A percentile compares a stretch with the other conserved stretches of the same genome.
Conservation (phyloP, 805 yeast genomes). For the Maudiozyma saulgeensis region DNA sequence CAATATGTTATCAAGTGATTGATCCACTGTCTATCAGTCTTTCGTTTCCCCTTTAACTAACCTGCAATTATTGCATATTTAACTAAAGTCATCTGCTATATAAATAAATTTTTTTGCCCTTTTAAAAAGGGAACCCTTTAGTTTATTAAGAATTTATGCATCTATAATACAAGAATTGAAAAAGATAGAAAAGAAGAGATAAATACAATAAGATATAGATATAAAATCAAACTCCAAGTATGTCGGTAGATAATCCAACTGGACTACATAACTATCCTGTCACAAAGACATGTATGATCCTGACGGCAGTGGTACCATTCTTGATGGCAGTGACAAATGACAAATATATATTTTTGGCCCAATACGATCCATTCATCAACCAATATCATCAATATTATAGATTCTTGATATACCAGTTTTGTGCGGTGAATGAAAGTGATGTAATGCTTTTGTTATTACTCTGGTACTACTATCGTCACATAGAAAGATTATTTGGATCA, state of each 20-base stretch:
- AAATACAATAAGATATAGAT: neutral
- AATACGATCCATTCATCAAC: constrained; percentile 39
- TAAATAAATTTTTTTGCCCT: too few species aligned
- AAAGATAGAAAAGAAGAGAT: neutral
- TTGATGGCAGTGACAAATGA: constrained; percentile 20
- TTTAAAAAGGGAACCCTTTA: too few species aligned
- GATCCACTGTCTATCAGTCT: neutral
- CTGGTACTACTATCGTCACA: constrained; percentile 41
- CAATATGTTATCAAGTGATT: neutral
- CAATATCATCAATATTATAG: constrained; percentile 54
- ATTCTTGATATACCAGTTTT: constrained; percentile 38
- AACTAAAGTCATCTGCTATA: too few species aligned
- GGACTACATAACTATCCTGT: constrained; percentile 20
- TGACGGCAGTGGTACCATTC: constrained; percentile 19
- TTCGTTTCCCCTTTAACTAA: too few species aligned
- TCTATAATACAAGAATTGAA: neutral
- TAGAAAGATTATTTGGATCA: constrained; percentile 53
- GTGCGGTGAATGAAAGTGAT: constrained; percentile 54
- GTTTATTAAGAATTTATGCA: neutral
- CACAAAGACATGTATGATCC: constrained; percentile 21
- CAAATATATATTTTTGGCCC: constrained; percentile 23
- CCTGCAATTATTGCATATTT: too few species aligned
- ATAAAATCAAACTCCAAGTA: neutral
- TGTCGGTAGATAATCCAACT: constrained; percentile 13
- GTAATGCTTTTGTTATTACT: constrained; percentile 37